These are phyloP conservation scores for Anthracocystis setariae DNA, from an alignment of 1,284 basidiomycete species.

Conservation along the genomic window DNA sequence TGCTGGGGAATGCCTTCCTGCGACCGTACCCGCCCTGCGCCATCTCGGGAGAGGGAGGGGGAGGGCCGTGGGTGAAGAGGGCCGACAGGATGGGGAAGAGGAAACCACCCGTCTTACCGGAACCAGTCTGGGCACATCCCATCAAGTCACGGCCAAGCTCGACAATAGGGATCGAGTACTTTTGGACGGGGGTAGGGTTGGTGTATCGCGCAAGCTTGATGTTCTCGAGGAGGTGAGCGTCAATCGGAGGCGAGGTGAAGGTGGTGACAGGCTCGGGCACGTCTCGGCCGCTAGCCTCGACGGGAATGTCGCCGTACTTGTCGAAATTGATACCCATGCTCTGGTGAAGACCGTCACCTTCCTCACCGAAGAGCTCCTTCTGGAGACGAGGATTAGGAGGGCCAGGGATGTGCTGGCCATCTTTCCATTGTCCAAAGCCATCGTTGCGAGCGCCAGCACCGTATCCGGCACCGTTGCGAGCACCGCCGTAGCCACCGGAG, in stretches of 20 bases:
- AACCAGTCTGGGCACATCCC: constrained; percentile 99
- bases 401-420: constrained; percentile 85
- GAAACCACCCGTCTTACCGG: constrained; percentile 98
- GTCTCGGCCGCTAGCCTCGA: constrained; percentile 94
- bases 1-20: constrained; percentile 94
- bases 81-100: constrained; percentile 98
- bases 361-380: constrained; percentile 94
- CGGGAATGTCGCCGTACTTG: constrained; percentile 99
- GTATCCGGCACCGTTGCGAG: constrained; percentile 46
- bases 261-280: constrained; percentile 91
- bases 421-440: constrained; percentile 81
- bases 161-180: constrained; percentile 99
- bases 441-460: constrained; percentile 63
- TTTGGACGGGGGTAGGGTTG: constrained; percentile 97
- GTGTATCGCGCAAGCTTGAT: constrained; percentile 91
- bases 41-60: constrained; percentile 74
- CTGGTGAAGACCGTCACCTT: constrained; percentile 76
- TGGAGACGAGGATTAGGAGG: constrained; percentile 85
- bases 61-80: constrained; percentile 85
- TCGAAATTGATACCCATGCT: constrained; percentile 99
- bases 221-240: constrained; percentile 93
- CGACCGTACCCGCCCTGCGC: constrained; percentile 72
- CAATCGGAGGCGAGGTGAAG: constrained; percentile 89
- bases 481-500: constrained; percentile 48
- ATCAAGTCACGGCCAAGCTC: constrained; percentile 90